Evolutionary conservation across 2,329 filamentous ascomycete species (phyloP).

Genomic region (Verticillium albo-atrum): DNA sequence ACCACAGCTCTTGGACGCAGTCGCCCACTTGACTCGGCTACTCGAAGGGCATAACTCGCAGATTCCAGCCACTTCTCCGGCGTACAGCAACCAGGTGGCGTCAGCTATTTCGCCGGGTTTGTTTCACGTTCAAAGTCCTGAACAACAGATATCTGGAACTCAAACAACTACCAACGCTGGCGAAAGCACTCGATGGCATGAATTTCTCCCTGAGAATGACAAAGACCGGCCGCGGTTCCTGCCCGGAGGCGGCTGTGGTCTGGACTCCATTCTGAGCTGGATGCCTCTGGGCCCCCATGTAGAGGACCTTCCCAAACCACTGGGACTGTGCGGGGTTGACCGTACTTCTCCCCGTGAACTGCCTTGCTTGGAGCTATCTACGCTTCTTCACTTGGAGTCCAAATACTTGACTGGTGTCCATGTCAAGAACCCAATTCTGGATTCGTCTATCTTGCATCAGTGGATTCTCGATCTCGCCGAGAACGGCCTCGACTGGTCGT

Average conservation of each 20-base stretch:
- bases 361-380: conserved; percentile 9
- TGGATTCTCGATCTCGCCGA: conserved; percentile 9
- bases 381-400: conserved; percentile 6
- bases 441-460: conserved; percentile 4
- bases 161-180: too few species aligned
- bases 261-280: conserved; percentile 11
- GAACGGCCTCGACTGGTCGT: conserved; percentile 11
- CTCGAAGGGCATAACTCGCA: neutral
- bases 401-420: conserved; percentile 7
- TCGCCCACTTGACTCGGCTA: conserved; percentile 15
- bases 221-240: too few species aligned
- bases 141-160: too few species aligned
- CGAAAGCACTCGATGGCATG: too few species aligned
- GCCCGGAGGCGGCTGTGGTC: neutral
- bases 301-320: conserved; percentile 9
- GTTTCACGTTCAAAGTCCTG: too few species aligned
- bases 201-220: too few species aligned
- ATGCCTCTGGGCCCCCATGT: neutral
- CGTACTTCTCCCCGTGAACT: conserved; percentile 6
- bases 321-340: conserved; percentile 7
- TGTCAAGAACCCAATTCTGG: conserved; percentile 9
- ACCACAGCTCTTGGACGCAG: too few species aligned
- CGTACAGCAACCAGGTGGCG: too few species aligned
- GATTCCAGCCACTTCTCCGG: neutral
- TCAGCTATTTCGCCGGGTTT: too few species aligned